phyloP scores from a whole-genome alignment of 345 rosid species.

The Draba incana region DNA sequence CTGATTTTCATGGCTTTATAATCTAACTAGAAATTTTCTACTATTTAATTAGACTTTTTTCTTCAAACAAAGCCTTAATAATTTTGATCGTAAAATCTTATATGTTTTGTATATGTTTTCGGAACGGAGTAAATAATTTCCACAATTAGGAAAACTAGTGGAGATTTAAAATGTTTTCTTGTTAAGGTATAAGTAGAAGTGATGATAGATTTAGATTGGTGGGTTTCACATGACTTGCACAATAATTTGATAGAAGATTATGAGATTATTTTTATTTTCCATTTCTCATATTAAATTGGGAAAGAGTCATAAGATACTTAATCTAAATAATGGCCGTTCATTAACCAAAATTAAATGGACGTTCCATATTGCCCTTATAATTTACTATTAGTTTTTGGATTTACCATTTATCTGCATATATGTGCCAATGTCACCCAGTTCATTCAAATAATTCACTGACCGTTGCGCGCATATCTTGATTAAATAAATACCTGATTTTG shows the following conservation, averaged over 20 bases:
- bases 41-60: not conserved
- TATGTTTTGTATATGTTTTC: not conserved
- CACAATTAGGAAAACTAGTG: not conserved
- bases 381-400: constrained; percentile 11
- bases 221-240: constrained; percentile 24
- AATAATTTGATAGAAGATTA: constrained; percentile 17
- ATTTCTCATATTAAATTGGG: not conserved
- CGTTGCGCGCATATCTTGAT: constrained; percentile 6
- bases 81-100: constrained; percentile 7
- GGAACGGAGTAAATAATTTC: not conserved
- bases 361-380: constrained; percentile 9
- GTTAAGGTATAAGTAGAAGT: not conserved
- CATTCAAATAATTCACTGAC: not conserved
- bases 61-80: not conserved
- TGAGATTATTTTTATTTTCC: not conserved
- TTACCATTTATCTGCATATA: constrained; percentile 26
- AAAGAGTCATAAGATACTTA: not conserved
- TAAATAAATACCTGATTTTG: constrained; percentile 8
- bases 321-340: constrained; percentile 18
- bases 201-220: not conserved
- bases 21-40: not conserved
- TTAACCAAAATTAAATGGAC: constrained; percentile 15
- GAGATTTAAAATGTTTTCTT: constrained; percentile 12
- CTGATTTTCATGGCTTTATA: not conserved
- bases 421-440: constrained; percentile 24